Conservation (phyloP, 495 filamentous ascomycete species). For the Bombardia bombarda region DNA sequence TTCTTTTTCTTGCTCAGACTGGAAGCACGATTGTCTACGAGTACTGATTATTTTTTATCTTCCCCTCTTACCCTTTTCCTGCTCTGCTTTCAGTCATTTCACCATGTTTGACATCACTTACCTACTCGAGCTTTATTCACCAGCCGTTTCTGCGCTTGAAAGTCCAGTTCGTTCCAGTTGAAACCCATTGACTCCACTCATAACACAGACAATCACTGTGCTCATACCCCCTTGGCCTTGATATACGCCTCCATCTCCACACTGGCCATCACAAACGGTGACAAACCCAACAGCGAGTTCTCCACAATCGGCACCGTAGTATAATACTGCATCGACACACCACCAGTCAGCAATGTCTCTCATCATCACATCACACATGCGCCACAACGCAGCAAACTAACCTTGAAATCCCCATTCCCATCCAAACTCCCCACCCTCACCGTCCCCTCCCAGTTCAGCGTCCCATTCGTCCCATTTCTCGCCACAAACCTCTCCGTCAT, state of each 20-base stretch:
- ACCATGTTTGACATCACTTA: too few species aligned
- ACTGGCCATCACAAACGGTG: constrained; percentile 4
- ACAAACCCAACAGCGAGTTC: constrained; percentile 2
- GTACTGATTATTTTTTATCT: too few species aligned
- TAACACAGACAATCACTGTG: too few species aligned
- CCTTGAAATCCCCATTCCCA: constrained; percentile 40
- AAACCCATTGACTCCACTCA: too few species aligned
- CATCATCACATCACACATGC: neutral
- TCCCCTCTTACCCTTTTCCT: too few species aligned
- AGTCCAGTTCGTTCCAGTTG: too few species aligned
- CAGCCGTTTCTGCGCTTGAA: too few species aligned
- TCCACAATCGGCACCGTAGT: constrained; percentile 3
- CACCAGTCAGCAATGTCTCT: neutral
- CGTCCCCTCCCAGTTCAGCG: constrained; percentile 45
- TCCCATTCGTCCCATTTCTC: constrained; percentile 24
- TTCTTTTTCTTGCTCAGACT: too few species aligned
- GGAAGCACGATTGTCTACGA: too few species aligned
- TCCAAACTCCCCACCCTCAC: constrained; percentile 48
- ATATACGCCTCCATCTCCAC: constrained; percentile 19
- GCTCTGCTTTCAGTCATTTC: too few species aligned
- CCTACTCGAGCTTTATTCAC: too few species aligned
- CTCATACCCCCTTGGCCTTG: neutral
- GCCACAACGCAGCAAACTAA: constrained; percentile 3
- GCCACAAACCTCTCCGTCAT: constrained; percentile 30
- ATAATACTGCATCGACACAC: constrained; percentile 5